Evolutionary conservation across 441 rosid genomes (phyloP), one percentile per base, ranked within the genome.

Genomic region (Erodium texanum): DNA sequence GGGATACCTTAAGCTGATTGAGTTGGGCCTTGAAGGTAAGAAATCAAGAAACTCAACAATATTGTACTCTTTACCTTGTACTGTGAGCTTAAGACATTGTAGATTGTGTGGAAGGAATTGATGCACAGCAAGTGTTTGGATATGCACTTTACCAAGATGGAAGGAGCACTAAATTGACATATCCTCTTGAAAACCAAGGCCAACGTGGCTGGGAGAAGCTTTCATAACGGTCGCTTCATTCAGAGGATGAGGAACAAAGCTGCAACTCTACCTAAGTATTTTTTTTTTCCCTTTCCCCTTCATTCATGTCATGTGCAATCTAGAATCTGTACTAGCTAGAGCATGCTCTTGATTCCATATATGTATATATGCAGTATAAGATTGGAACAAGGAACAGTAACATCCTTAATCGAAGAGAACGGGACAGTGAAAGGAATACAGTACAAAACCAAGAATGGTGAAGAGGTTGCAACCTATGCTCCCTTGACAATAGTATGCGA

Each of bases 21-120:
- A 62, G 34, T 62, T 62, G 36, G 66, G 66, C 5, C 66, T 62
- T 62, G 41, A 24, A 15, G 64, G 64, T 61, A 61, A 19, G 14
- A 22, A 61, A n/a, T 5, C 62, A 22, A 43, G n/a, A 43, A 43
- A 10, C n/a, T 11, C 16, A 45, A 2, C 5, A 45, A 10, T 15
- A 4, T 10, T 11, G n/a, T 14, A 11, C 54, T 45, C 0, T 11
- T 2, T n/a, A n/a, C 5, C n/a, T 45, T 45, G 0, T 2, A 3
- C n/a, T 16, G 14, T 3, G 5, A 45, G 3, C 5, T 45, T 2
- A 14, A 45, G 2, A 14, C 52, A 8, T 3, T 11, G 54, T 15
- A 45, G 59, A 52, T 52, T 52, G 59, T 52, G 59, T 52, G 22
- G 20, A 52, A n/a, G 59, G 20, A 18, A 52, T 52, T 52, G 59